phyloP scores from a whole-genome alignment of 2,329 filamentous ascomycete genomes.

The Sporothrix phasma region DNA sequence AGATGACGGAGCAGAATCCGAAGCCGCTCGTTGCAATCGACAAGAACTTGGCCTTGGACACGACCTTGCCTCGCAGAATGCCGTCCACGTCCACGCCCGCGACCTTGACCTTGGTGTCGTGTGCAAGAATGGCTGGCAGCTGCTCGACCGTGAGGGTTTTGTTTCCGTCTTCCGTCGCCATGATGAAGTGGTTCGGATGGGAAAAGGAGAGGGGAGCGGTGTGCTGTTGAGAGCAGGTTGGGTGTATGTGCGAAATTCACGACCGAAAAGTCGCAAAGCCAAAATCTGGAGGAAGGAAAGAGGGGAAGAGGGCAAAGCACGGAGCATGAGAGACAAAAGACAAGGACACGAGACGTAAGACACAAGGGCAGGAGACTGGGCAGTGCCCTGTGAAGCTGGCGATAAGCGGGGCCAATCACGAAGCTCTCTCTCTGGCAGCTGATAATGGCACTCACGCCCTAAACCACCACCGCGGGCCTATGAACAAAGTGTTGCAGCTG shows the following conservation, averaged over 20 bases:
- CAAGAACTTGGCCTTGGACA: slow-evolving; percentile 88
- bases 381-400: background rate
- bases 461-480: too few relatives aligned
- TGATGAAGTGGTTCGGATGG: background rate
- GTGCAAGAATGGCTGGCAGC: slow-evolving; percentile 54
- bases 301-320: background rate
- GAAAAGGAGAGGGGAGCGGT: too few relatives aligned
- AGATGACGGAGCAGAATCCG: slow-evolving; percentile 89
- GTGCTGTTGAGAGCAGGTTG: background rate
- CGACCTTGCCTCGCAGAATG: slow-evolving; percentile 76
- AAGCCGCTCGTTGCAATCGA: slow-evolving; percentile 73
- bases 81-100: slow-evolving; percentile 83
- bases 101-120: slow-evolving; percentile 75
- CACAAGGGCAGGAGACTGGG: background rate
- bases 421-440: slow-evolving; percentile 3
- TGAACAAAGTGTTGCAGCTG: background rate
- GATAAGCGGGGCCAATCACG: slow-evolving; percentile 10
- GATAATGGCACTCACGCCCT: too few relatives aligned
- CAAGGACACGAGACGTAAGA: too few relatives aligned
- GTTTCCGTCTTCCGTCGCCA: background rate
- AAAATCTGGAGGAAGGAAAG: background rate
- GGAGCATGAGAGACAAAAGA: too few relatives aligned
- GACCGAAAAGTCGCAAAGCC: background rate
- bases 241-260: background rate
- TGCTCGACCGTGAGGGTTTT: slow-evolving; percentile 57